A percentile compares a stretch with the other conserved stretches of the same genome.
phyloP scores from a whole-genome alignment of 805 yeast species.

The Candida patagonica region DNA sequence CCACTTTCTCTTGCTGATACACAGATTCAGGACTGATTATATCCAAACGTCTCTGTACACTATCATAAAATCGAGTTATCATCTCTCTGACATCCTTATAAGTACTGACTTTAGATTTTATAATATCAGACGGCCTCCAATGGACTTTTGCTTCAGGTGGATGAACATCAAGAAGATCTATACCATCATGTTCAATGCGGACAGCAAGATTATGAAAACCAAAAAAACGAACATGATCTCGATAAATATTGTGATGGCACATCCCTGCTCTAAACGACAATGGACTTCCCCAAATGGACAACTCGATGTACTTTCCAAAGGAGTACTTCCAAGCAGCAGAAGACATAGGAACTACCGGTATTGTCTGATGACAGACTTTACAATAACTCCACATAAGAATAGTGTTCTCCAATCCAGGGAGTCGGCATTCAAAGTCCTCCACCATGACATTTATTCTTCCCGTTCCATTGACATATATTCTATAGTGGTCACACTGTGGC shows the following conservation, averaged over 20 bases:
- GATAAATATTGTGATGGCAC: conserved; percentile 74
- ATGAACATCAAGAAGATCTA: conserved; percentile 69
- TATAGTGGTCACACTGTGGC: conserved; percentile 58
- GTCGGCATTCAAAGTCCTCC: conserved; percentile 47
- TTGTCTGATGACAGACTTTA: conserved; percentile 60
- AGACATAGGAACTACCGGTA: conserved; percentile 75
- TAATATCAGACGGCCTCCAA: conserved; percentile 66
- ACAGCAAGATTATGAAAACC: conserved; percentile 73
- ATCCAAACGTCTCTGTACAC: conserved; percentile 58
- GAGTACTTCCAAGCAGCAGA: conserved; percentile 85
- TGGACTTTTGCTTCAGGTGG: conserved; percentile 64
- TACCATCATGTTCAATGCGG: conserved; percentile 62
- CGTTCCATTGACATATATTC: conserved; percentile 80
- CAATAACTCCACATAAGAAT: conserved; percentile 91
- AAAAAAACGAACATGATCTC: conserved; percentile 76
- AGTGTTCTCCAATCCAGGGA: conserved; percentile 54
- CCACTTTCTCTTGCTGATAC: conserved; percentile 52
- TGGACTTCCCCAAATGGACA: conserved; percentile 64
- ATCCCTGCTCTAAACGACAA: conserved; percentile 50
- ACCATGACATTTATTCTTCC: conserved; percentile 73
- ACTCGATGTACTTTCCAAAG: conserved; percentile 85
- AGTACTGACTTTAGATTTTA: conserved; percentile 56
- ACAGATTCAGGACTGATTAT: conserved; percentile 75
- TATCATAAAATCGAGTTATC: conserved; percentile 55
- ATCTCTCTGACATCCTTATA: conserved; percentile 45